Conservation (phyloP, 345 rosid genomes). For the Anastatica hierochuntica region DNA sequence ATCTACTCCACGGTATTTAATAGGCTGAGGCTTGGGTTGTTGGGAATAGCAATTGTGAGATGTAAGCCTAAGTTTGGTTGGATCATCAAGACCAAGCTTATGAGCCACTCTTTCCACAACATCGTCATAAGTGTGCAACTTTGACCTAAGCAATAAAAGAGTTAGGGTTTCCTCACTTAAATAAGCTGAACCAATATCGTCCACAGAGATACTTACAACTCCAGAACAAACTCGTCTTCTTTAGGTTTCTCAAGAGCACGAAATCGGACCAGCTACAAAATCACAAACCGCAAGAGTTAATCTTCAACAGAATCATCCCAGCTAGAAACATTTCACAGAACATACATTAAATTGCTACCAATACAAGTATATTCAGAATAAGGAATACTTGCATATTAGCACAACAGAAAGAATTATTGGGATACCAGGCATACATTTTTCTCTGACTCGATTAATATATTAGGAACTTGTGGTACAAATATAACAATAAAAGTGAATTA, state of each 20-base stretch:
- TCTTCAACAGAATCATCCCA: neutral
- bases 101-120: conserved; percentile 86
- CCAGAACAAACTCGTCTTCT: conserved; percentile 45
- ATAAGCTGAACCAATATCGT: conserved; percentile 8
- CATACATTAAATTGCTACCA: neutral
- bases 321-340: conserved; percentile 1
- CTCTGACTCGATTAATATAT: neutral
- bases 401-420: neutral
- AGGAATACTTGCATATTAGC: conserved; percentile 4
- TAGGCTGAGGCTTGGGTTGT: conserved; percentile 95
- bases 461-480: neutral
- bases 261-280: conserved; percentile 63
- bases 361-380: neutral
- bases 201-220: conserved; percentile 59
- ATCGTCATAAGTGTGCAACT: conserved; percentile 80
- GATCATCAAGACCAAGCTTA: conserved; percentile 74
- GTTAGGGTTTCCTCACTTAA: neutral
- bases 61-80: conserved; percentile 85
- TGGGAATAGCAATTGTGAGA: conserved; percentile 99
- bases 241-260: conserved; percentile 84
- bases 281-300: conserved; percentile 2
- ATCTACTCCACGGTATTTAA: conserved; percentile 79
- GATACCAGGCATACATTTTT: neutral
- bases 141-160: conserved; percentile 51
- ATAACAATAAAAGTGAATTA: neutral